Base-by-base conservation (phyloP, 345 rosid genomes). In the Ceriops decandra region DNA sequence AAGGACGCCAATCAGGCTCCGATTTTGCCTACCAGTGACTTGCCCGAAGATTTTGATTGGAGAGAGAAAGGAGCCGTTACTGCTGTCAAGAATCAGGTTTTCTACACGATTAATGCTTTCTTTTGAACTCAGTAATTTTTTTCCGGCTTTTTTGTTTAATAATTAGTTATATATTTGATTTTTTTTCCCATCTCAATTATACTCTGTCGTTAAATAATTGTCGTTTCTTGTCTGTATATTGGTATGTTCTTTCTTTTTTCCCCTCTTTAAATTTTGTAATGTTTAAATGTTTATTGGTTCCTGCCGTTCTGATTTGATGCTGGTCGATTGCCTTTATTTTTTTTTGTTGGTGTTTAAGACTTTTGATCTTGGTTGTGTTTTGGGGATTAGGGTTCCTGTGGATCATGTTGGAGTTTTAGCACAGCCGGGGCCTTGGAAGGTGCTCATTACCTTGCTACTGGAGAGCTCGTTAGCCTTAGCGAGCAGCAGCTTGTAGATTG, bases 401-500 rank as follows among this genome's bases (percentile, higher is more conserved):
- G 99, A 36, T 95, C 99, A 2, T 95, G 99, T 83, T 91, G 99
- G 99, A 81, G 96, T 76, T 95, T 95, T 77, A 95, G 99, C 66
- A 77, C 99, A 10, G 82, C 95, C 0, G 99, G 98, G 36, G 97
- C 97, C 51, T 68, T 95, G 62, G 99, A 95, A 88, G 97, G 99
- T 64, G 96, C 97, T 64, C 77, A 95, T 74, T 95, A 74, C 73
- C 81, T 95, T 26, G 77, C 97, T 0, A 89, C 97, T 5, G 97
- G 97, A 16, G 78, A 91, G 60, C 96, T 91, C 20, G 88, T 82
- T 57, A 95, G 97, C 87, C 96, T 95, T 24, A 95, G 99, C 11
- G 99, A 95, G 78, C 99, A 95, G 66, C 97, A 95, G 85, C 96
- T 95, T 59, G 99, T 95, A 67, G 99, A 95, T 66, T 95, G 99